phyloP scores from a whole-genome alignment of 2,329 filamentous ascomycete species.

The Colletotrichum sp. region DNA sequence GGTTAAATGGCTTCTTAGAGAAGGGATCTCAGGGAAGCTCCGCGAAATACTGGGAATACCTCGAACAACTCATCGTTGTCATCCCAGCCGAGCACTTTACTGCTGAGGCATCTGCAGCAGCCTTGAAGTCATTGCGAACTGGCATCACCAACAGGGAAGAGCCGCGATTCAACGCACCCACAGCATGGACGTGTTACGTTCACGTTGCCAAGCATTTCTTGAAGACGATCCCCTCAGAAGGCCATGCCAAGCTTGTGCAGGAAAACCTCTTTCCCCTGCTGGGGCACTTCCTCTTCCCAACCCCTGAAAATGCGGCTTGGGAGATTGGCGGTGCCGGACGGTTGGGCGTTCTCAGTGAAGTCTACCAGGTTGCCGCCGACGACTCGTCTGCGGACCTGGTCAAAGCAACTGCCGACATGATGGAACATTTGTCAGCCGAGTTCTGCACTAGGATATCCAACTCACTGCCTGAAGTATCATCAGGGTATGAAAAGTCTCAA shows the following conservation, averaged over 20 bases:
- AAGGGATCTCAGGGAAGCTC: conserved; percentile 84
- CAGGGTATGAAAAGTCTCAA: conserved; percentile 77
- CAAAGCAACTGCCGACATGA: conserved; percentile 59
- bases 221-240: conserved; percentile 46
- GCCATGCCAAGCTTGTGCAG: conserved; percentile 49
- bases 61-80: conserved; percentile 67
- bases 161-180: conserved; percentile 67
- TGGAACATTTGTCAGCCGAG: conserved; percentile 64
- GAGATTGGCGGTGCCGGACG: conserved; percentile 30
- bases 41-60: conserved; percentile 73
- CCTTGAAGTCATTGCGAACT: conserved; percentile 71
- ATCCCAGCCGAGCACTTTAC: conserved; percentile 53
- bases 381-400: conserved; percentile 47
- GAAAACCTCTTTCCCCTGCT: conserved; percentile 60
- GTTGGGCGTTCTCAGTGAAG: conserved; percentile 47
- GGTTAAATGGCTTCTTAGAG: conserved; percentile 76
- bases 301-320: conserved; percentile 41
- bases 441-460: conserved; percentile 73
- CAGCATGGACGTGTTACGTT: conserved; percentile 80
- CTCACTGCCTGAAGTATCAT: conserved; percentile 82
- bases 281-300: conserved; percentile 57
- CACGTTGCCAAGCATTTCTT: conserved; percentile 63
- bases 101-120: conserved; percentile 57
- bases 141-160: conserved; percentile 81
- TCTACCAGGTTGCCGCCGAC: conserved; percentile 49